Conservation (phyloP, 2,329 filamentous ascomycete species). For the Hypoxylon sp. region DNA sequence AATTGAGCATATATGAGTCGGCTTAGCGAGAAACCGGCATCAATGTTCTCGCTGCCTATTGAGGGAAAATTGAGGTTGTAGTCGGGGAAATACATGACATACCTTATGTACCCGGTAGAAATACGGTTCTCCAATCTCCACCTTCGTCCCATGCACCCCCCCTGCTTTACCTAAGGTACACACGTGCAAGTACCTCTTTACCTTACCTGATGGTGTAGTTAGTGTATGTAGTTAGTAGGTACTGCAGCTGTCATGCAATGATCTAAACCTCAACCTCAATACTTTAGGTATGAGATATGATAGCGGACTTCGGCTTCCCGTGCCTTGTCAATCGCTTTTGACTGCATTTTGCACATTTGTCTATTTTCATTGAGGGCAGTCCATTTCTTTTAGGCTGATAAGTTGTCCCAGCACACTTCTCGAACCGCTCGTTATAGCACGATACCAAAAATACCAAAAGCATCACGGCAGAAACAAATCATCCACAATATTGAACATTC, state of each 20-base stretch:
- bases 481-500: conserved; percentile 16
- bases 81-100: conserved; percentile 9
- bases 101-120: background rate
- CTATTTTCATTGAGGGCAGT: conserved; percentile 1
- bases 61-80: conserved; percentile 7
- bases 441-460: conserved; percentile 21
- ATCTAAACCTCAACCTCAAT: conserved; percentile 18
- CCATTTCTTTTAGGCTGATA: background rate
- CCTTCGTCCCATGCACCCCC: conserved; percentile 16
- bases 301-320: conserved; percentile 11
- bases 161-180: no score
- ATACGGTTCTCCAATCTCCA: conserved; percentile 9
- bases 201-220: conserved; percentile 16
- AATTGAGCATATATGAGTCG: no score
- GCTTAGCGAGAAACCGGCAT: no score
- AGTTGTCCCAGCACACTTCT: background rate
- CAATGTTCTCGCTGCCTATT: background rate
- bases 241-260: conserved; percentile 15
- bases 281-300: conserved; percentile 30
- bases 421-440: conserved; percentile 25
- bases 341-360: conserved; percentile 22
- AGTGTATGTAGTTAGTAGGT: background rate
- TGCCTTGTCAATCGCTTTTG: conserved; percentile 24
- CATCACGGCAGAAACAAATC: conserved; percentile 21
- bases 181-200: background rate